These are phyloP conservation scores for Eragrostis tef DNA, from an alignment of 202 grass and related monocot species.

Conservation along the genomic window DNA sequence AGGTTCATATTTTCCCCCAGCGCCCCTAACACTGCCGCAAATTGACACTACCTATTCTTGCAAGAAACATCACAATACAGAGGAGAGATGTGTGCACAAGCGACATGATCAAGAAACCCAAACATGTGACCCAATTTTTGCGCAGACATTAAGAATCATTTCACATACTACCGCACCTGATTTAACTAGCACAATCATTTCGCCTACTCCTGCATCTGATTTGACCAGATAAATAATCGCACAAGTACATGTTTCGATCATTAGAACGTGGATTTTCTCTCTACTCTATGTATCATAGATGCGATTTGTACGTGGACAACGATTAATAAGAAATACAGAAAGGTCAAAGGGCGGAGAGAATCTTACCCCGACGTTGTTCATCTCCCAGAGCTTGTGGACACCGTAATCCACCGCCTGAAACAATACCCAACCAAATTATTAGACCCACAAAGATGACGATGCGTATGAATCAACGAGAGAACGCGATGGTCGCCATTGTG, in stretches of 20 bases:
- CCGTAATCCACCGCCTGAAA: constrained; percentile 78
- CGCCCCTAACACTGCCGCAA: not conserved
- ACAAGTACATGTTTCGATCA: not conserved
- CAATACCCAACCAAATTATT: constrained; percentile 35
- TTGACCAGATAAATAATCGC: not conserved
- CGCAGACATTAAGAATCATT: not conserved
- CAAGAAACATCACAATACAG: not conserved
- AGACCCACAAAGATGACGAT: not conserved
- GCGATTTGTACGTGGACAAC: not conserved
- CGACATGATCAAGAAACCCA: not conserved
- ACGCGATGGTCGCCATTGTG: not conserved
- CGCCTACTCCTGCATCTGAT: no score
- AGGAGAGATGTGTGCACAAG: not conserved
- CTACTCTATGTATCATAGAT: not conserved
- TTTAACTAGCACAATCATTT: no score
- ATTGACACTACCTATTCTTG: not conserved
- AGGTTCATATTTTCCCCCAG: not conserved
- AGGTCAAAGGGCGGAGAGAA: not conserved
- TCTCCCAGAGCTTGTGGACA: constrained; percentile 77
- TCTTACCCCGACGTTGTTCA: constrained; percentile 75
- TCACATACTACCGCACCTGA: not conserved
- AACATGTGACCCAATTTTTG: not conserved
- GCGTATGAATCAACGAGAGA: not conserved
- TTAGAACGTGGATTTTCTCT: not conserved
- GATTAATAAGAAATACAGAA: not conserved